phyloP scores from a whole-genome alignment of 306 rosid species.

The Amphicarpaea edgeworthii region DNA sequence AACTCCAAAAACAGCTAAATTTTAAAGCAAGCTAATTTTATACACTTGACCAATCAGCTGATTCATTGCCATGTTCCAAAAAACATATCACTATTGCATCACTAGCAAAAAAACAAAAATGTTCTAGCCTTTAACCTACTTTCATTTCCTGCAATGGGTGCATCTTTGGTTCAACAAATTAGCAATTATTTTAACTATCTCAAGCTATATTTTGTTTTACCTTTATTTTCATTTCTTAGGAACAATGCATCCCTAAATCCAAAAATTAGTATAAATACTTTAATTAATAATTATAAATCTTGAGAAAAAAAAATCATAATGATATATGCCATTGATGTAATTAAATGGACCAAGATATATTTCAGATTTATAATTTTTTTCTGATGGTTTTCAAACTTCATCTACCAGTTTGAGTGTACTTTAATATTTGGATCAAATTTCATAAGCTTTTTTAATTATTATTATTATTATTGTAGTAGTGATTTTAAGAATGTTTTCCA shows the following conservation, averaged over 20 bases:
- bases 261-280: conserved; percentile 30
- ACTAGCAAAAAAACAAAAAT: neutral
- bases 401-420: conserved; percentile 33
- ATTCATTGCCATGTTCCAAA: conserved; percentile 41
- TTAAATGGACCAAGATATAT: conserved; percentile 23
- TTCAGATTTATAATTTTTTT: conserved; percentile 43
- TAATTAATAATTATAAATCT: conserved; percentile 27
- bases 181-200: conserved; percentile 28
- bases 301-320: conserved; percentile 31
- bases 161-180: conserved; percentile 25
- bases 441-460: conserved; percentile 27
- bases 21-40: conserved; percentile 21
- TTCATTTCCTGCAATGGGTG: conserved; percentile 16
- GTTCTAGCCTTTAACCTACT: conserved; percentile 5
- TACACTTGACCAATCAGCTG: conserved; percentile 39
- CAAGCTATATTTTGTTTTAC: conserved; percentile 7
- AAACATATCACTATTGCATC: conserved; percentile 19
- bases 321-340: neutral
- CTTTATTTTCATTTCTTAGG: conserved; percentile 29
- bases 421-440: conserved; percentile 42
- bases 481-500: conserved; percentile 37
- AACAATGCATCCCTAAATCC: conserved; percentile 19
- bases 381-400: conserved; percentile 28
- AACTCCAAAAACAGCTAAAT: conserved; percentile 28
- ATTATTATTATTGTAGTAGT: conserved; percentile 37